Percentiles rank a stretch among this genome's conserved stretches.
Evolutionary conservation across 495 filamentous ascomycete species (phyloP).

Genomic region (Staphylotrichum longicolle): DNA sequence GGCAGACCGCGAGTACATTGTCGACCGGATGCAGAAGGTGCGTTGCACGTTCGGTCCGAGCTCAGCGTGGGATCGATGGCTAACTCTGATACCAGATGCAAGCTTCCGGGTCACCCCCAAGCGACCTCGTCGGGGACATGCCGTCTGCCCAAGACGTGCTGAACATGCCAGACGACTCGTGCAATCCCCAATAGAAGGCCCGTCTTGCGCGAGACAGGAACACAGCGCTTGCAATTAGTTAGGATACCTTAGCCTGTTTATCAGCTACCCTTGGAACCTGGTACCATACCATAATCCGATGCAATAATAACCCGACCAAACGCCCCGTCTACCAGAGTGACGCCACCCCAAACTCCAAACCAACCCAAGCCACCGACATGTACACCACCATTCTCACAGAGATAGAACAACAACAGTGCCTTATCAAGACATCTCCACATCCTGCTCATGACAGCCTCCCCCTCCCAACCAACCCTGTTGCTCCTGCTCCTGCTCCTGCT

Average conservation of each 20-base stretch:
- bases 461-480: conserved; percentile 1
- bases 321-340: too few species aligned
- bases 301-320: conserved; percentile 4
- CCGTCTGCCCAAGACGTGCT: conserved; percentile 69
- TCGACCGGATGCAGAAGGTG: conserved; percentile 97
- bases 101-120: conserved; percentile 83
- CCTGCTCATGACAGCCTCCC: conserved; percentile 10
- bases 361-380: conserved; percentile 8
- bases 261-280: not conserved
- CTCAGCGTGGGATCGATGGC: too few species aligned
- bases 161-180: conserved; percentile 66
- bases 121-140: conserved; percentile 89
- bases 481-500: conserved; percentile 3
- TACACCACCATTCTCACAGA: not conserved
- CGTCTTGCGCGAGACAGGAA: too few species aligned
- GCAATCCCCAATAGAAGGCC: conserved; percentile 60
- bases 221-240: not conserved
- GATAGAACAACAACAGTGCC: too few species aligned
- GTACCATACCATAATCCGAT: conserved; percentile 9
- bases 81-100: conserved; percentile 64
- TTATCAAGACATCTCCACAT: conserved; percentile 37
- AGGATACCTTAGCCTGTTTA: conserved; percentile 13
- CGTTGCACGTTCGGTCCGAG: conserved; percentile 28
- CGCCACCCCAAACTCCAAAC: not conserved
- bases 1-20: conserved; percentile 84